A percentile compares a stretch with the other conserved stretches of the same genome.
Conservation (phyloP, 345 rosid genomes). For the Eucalyptus sp. region DNA sequence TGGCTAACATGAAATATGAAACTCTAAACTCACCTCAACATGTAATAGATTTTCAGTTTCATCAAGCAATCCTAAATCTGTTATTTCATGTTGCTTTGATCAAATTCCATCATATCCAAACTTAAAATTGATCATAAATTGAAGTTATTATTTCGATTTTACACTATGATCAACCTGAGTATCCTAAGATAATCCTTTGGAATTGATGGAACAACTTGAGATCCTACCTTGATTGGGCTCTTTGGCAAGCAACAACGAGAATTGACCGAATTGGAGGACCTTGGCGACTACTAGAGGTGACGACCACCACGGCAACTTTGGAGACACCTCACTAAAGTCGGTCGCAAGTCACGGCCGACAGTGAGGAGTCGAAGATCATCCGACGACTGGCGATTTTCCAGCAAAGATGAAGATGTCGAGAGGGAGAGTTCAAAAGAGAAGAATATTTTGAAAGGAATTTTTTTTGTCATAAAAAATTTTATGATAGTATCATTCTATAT, state of each 20-base stretch:
- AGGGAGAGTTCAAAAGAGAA: too few relatives aligned
- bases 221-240: background rate
- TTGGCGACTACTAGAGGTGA: background rate
- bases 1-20: background rate
- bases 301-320: too few relatives aligned
- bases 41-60: background rate
- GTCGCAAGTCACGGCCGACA: too few relatives aligned
- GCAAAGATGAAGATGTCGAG: too few relatives aligned
- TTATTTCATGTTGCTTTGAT: background rate
- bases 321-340: too few relatives aligned
- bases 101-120: background rate
- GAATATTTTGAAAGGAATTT: too few relatives aligned
- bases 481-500: too few relatives aligned
- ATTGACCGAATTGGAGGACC: background rate
- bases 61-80: background rate
- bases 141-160: background rate
- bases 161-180: background rate
- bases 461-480: too few relatives aligned
- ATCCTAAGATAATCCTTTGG: background rate
- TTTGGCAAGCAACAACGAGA: rapidly evolving
- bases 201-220: background rate
- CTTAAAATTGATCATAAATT: background rate
- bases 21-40: background rate
- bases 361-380: too few relatives aligned
- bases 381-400: too few relatives aligned